A percentile compares a stretch with the other conserved stretches of the same genome.
These are phyloP conservation scores for Trametes cingulata DNA, from an alignment of 768 basidiomycete species.

Conservation along the genomic window DNA sequence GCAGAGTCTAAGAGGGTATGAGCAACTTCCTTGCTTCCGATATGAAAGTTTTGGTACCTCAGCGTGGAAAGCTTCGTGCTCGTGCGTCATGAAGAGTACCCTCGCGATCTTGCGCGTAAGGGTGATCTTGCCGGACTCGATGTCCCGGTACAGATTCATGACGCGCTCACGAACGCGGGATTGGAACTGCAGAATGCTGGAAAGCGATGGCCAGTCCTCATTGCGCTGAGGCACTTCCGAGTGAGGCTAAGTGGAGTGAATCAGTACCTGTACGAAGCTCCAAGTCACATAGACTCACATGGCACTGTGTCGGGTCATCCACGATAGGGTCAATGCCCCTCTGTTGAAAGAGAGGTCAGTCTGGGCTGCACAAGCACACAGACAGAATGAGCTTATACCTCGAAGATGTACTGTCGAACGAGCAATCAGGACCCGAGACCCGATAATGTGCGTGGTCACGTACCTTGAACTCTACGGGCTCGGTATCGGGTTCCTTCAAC, in stretches of 20 bases:
- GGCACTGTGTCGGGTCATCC: slow-evolving; percentile 83
- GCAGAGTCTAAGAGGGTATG: slow-evolving; percentile 55
- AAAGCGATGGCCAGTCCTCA: slow-evolving; percentile 84
- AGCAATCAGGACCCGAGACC: background rate
- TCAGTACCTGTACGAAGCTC: background rate
- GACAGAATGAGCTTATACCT: slow-evolving; percentile 42
- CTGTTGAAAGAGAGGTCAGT: slow-evolving; percentile 41
- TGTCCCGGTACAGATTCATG: slow-evolving; percentile 66
- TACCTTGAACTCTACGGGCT: slow-evolving; percentile 81
- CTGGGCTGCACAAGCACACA: background rate
- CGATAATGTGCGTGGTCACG: slow-evolving; percentile 16
- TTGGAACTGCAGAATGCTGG: slow-evolving; percentile 73
- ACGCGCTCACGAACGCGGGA: slow-evolving; percentile 77
- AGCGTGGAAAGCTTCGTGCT: slow-evolving; percentile 87
- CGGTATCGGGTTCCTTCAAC: slow-evolving; percentile 75
- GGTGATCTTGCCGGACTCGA: slow-evolving; percentile 49
- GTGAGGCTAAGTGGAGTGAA: slow-evolving; percentile 65
- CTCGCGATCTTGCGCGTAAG: slow-evolving; percentile 71
- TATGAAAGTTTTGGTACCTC: slow-evolving; percentile 48
- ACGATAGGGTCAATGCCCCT: slow-evolving; percentile 96
- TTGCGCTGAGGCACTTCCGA: slow-evolving; percentile 80
- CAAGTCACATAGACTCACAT: slow-evolving; percentile 50
- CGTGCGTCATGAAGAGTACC: slow-evolving; percentile 86
- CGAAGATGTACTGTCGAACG: slow-evolving; percentile 63
- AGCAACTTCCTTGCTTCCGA: background rate